Percentiles rank a stretch among this genome's conserved stretches.
phyloP scores from a whole-genome alignment of 2,329 filamentous ascomycete genomes.

The Polytolypa hystricis region DNA sequence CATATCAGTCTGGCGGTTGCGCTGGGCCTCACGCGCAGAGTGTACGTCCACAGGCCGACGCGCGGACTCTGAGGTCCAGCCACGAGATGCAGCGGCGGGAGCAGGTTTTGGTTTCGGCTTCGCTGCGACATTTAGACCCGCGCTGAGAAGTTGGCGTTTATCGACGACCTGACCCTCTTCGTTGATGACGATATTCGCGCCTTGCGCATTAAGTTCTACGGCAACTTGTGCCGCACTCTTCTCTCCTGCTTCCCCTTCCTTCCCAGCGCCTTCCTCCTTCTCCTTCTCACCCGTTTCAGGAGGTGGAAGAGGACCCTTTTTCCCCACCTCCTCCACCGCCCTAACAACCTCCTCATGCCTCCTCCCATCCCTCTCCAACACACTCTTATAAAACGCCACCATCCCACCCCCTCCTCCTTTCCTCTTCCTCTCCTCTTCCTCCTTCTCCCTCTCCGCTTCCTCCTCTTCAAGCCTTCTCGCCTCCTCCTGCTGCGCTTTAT shows the following conservation, averaged over 20 bases:
- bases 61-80: neutral
- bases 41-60: constrained; percentile 18
- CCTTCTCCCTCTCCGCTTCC: constrained; percentile 42
- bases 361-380: constrained; percentile 48
- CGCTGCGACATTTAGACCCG: constrained; percentile 49
- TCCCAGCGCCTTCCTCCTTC: constrained; percentile 17
- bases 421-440: constrained; percentile 40
- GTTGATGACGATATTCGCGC: constrained; percentile 46
- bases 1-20: constrained; percentile 50
- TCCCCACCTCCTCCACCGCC: constrained; percentile 37
- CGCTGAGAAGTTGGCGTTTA: constrained; percentile 50
- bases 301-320: constrained; percentile 22
- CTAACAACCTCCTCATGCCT: constrained; percentile 47
- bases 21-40: constrained; percentile 33
- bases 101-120: constrained; percentile 36
- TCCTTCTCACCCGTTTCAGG: constrained; percentile 14
- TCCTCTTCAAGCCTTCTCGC: constrained; percentile 46
- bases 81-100: constrained; percentile 10
- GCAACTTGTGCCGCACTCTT: constrained; percentile 44
- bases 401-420: constrained; percentile 42
- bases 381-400: constrained; percentile 49
- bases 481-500: constrained; percentile 55
- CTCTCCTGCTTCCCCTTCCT: constrained; percentile 24
- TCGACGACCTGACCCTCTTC: constrained; percentile 56
- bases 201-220: constrained; percentile 40